phyloP scores from a whole-genome alignment of 352 stramenopile genomes.

The Phytophthora nicotianae region DNA sequence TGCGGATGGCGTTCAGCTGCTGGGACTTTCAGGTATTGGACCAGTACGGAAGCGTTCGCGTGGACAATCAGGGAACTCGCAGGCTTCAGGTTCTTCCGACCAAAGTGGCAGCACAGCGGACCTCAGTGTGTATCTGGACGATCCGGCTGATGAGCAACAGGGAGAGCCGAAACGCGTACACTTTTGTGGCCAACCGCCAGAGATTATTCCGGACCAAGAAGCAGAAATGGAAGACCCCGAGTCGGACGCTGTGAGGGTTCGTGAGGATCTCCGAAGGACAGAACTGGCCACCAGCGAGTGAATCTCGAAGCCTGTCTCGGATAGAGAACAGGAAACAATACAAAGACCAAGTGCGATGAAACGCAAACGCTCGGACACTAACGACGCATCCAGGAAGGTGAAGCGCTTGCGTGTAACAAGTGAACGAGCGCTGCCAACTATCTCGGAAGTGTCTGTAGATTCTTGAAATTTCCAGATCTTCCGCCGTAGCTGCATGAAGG shows the following conservation, averaged over 20 bases:
- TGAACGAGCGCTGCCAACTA: conserved; percentile 3
- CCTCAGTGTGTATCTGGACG: conserved; percentile 45
- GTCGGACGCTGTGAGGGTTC: conserved; percentile 19
- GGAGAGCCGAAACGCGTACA: conserved; percentile 56
- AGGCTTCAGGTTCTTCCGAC: conserved; percentile 51
- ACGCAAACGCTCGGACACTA: conserved; percentile 13
- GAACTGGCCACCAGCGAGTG: conserved; percentile 39
- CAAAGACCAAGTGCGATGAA: conserved; percentile 13
- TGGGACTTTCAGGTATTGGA: conserved; percentile 36
- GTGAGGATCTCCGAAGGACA: conserved; percentile 33
- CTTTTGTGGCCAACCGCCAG: conserved; percentile 46
- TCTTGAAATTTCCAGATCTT: conserved; percentile 3
- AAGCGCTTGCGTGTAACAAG: conserved; percentile 14
- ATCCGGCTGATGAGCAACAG: conserved; percentile 37
- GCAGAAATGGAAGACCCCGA: conserved; percentile 25
- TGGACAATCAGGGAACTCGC: conserved; percentile 57
- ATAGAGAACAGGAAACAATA: conserved; percentile 11
- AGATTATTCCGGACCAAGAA: conserved; percentile 48
- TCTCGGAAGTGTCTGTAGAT: conserved; percentile 4
- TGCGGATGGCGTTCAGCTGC: conserved; percentile 39
- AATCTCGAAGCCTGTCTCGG: conserved; percentile 14
- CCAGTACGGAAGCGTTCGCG: conserved; percentile 52
- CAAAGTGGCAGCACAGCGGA: conserved; percentile 53
- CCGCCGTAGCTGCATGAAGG: conserved; percentile 21
- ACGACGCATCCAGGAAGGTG: conserved; percentile 17